phyloP scores from a whole-genome alignment of 1,284 basidiomycete species.

The Blastosporella zonata region DNA sequence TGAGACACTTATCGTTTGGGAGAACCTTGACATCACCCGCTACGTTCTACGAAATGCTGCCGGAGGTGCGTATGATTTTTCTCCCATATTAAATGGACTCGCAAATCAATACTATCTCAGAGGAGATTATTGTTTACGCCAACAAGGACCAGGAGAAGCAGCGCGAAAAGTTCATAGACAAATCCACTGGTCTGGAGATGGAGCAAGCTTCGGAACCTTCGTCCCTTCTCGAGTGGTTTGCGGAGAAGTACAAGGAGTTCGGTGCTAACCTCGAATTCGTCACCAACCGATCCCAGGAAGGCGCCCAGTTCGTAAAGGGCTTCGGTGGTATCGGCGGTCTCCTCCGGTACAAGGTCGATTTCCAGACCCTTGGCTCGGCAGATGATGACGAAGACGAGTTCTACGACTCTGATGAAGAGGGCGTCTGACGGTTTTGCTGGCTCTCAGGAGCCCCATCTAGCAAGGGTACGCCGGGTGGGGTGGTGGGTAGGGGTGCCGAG shows the following conservation, averaged over 20 bases:
- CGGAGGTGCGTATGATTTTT: constrained; percentile 55
- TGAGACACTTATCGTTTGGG: constrained; percentile 98
- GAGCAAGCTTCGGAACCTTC: constrained; percentile 81
- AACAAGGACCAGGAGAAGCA: constrained; percentile 87
- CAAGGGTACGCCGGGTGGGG: constrained; percentile 60
- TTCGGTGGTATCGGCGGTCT: constrained; percentile 98
- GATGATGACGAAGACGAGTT: constrained; percentile 85
- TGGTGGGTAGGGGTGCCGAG: constrained; percentile 35
- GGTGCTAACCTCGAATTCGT: constrained; percentile 93
- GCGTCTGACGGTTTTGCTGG: constrained; percentile 80
- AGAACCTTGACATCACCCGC: constrained; percentile 89
- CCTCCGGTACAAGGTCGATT: constrained; percentile 94
- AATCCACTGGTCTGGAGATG: constrained; percentile 95
- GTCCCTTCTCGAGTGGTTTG: constrained; percentile 94
- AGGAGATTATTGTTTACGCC: constrained; percentile 79
- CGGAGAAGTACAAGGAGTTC: constrained; percentile 98
- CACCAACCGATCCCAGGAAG: constrained; percentile 92
- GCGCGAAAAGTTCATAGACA: constrained; percentile 92
- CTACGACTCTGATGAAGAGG: constrained; percentile 71
- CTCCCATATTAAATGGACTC: background rate
- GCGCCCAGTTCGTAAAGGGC: constrained; percentile 97
- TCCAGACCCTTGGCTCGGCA: constrained; percentile 69
- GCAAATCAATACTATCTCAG: constrained; percentile 34
- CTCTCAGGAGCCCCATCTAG: constrained; percentile 71
- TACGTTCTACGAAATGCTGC: constrained; percentile 88